A percentile compares a stretch with the other conserved stretches of the same genome.
These are phyloP conservation scores for Phytomonas sp. DNA, from an alignment of 208 protist species.

Conservation along the genomic window DNA sequence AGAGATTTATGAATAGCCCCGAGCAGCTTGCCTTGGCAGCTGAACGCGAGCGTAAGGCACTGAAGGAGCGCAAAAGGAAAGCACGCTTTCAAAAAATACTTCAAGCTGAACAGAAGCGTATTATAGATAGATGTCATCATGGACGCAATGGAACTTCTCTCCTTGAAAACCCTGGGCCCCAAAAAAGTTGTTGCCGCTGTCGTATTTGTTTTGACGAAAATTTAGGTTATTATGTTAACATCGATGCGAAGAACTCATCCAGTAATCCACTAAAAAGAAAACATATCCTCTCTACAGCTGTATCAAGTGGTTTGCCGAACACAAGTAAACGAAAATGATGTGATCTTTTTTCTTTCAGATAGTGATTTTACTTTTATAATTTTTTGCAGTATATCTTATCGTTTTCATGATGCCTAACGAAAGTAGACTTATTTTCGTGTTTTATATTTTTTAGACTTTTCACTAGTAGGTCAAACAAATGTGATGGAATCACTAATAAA, in stretches of 20 bases:
- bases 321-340: neutral
- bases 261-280: neutral
- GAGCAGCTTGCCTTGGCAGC: slow-evolving; percentile 62
- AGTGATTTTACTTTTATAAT: neutral
- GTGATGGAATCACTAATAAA: neutral
- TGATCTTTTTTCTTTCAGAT: neutral
- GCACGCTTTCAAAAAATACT: slow-evolving; percentile 27
- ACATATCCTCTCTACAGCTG: neutral
- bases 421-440: neutral
- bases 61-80: slow-evolving; percentile 15
- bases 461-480: neutral
- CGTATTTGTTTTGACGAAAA: slow-evolving; percentile 58
- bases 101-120: slow-evolving; percentile 36
- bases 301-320: neutral
- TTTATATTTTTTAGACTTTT: neutral
- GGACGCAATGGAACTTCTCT: slow-evolving; percentile 37
- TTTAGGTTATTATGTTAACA: slow-evolving; percentile 57
- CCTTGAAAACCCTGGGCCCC: slow-evolving; percentile 35
- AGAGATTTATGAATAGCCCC: slow-evolving; percentile 63
- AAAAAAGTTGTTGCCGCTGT: slow-evolving; percentile 48
- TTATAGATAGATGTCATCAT: slow-evolving; percentile 60
- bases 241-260: slow-evolving; percentile 15
- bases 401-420: neutral
- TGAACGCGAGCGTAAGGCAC: slow-evolving; percentile 34
- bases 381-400: neutral